phyloP scores from a whole-genome alignment of 176 grass and related monocot species.

The Musa troglodytarum region DNA sequence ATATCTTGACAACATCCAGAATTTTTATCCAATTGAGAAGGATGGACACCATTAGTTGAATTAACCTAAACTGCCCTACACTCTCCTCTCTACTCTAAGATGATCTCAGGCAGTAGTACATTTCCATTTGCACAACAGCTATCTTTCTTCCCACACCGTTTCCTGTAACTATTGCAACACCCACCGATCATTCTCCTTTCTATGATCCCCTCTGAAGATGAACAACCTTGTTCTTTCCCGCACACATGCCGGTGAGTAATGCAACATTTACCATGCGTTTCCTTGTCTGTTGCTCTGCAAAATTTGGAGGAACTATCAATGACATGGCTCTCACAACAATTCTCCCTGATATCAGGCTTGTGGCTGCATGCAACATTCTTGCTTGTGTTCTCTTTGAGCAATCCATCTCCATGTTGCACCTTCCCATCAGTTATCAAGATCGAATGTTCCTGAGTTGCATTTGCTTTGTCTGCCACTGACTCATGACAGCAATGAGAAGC shows the following conservation, averaged over 20 bases:
- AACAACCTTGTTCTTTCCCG: constrained; percentile 33
- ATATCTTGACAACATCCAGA: no score
- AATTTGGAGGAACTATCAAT: background rate
- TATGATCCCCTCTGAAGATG: constrained; percentile 23
- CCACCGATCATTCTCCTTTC: constrained; percentile 23
- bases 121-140: constrained; percentile 49
- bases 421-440: constrained; percentile 19
- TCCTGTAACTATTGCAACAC: constrained; percentile 55
- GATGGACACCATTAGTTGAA: no score
- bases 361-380: constrained; percentile 14
- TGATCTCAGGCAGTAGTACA: constrained; percentile 62
- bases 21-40: no score
- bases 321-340: constrained; percentile 11
- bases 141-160: constrained; percentile 32
- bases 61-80: no score
- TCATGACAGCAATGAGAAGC: constrained; percentile 42
- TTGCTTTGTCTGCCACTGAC: background rate
- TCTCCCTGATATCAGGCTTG: constrained; percentile 2
- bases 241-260: background rate
- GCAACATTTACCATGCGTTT: constrained; percentile 17
- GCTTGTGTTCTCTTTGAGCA: background rate
- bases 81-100: constrained; percentile 43
- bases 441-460: constrained; percentile 23
- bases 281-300: constrained; percentile 12
- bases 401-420: constrained; percentile 18